phyloP scores from a whole-genome alignment of 2,329 filamentous ascomycete genomes.

The Diaporthe nobilis region DNA sequence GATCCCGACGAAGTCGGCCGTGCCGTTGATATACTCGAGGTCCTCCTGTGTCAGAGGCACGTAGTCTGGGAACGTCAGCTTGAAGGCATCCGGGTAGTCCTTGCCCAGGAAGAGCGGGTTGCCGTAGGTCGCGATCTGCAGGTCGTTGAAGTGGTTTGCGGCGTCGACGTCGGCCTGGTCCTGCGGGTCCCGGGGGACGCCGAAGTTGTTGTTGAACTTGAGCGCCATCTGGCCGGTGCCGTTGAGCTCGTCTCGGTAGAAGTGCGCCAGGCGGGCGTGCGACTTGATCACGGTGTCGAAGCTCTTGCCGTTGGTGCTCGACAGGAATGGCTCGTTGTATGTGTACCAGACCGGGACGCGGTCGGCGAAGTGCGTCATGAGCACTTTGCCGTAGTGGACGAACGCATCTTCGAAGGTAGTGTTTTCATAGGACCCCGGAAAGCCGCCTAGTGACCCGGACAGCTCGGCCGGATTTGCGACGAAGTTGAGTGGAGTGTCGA shows the following conservation, averaged over 20 bases:
- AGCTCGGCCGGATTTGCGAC: slow-evolving; percentile 50
- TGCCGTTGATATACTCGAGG: slow-evolving; percentile 63
- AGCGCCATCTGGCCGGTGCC: slow-evolving; percentile 64
- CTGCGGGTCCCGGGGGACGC: slow-evolving; percentile 58
- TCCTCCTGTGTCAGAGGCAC: slow-evolving; percentile 63
- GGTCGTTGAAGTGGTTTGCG: slow-evolving; percentile 61
- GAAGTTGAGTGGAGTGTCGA: slow-evolving; percentile 62
- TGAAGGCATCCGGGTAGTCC: slow-evolving; percentile 64
- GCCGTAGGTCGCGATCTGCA: slow-evolving; percentile 64
- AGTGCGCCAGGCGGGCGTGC: slow-evolving; percentile 65
- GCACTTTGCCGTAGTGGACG: slow-evolving; percentile 66
- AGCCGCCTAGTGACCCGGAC: slow-evolving; percentile 51
- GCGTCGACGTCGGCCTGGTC: slow-evolving; percentile 60
- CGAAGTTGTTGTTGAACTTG: slow-evolving; percentile 66
- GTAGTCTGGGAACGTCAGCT: slow-evolving; percentile 60
- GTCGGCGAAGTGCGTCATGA: slow-evolving; percentile 65
- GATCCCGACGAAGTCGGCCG: slow-evolving; percentile 69
- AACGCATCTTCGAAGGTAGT: slow-evolving; percentile 64
- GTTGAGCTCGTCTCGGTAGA: slow-evolving; percentile 67
- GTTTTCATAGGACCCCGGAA: slow-evolving; percentile 62
- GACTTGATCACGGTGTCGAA: slow-evolving; percentile 60
- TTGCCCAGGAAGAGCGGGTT: slow-evolving; percentile 66
- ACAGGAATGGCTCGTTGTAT: slow-evolving; percentile 66
- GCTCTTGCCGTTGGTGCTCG: slow-evolving; percentile 55
- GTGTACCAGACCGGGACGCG: slow-evolving; percentile 67